Evolutionary conservation across 306 rosid genomes (phyloP).

Genomic region (Carpinus fangiana): DNA sequence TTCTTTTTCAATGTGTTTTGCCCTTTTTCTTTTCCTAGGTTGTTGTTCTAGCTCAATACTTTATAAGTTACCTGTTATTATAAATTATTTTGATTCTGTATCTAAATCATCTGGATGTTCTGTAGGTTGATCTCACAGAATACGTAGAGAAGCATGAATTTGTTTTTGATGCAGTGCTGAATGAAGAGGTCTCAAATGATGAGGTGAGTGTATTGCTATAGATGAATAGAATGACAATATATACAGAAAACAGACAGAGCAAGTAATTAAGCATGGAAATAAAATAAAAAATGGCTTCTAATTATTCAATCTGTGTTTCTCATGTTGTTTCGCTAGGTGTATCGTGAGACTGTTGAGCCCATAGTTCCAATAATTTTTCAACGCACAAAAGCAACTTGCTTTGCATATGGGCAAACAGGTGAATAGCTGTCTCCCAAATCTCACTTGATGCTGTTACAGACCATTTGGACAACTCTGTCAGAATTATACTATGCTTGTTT

Average conservation of each 20-base stretch:
- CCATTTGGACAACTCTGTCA: conserved; percentile 6
- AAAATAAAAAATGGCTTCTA: conserved; percentile 1
- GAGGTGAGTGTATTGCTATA: conserved; percentile 57
- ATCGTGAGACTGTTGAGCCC: conserved; percentile 97
- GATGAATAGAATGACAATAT: conserved; percentile 7
- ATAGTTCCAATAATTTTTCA: conserved; percentile 97
- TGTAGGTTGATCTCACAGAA: conserved; percentile 96
- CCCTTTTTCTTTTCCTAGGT: neutral
- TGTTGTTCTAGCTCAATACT: neutral
- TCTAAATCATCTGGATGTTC: conserved; percentile 29
- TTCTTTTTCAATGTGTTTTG: neutral
- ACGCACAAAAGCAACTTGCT: conserved; percentile 98
- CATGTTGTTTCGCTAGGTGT: conserved; percentile 53
- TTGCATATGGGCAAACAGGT: conserved; percentile 99
- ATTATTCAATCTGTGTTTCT: conserved; percentile 8
- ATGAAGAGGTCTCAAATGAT: conserved; percentile 95
- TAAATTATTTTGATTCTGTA: conserved; percentile 10
- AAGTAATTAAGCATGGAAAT: neutral
- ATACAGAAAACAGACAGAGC: neutral
- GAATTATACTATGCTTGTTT: neutral
- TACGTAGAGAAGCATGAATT: conserved; percentile 93
- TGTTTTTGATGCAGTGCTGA: conserved; percentile 95
- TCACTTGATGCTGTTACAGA: conserved; percentile 27
- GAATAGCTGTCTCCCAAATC: conserved; percentile 29
- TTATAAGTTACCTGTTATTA: conserved; percentile 10